These are phyloP conservation scores for Erysimum pusillum DNA, from an alignment of 441 rosid genomes.

Conservation along the genomic window DNA sequence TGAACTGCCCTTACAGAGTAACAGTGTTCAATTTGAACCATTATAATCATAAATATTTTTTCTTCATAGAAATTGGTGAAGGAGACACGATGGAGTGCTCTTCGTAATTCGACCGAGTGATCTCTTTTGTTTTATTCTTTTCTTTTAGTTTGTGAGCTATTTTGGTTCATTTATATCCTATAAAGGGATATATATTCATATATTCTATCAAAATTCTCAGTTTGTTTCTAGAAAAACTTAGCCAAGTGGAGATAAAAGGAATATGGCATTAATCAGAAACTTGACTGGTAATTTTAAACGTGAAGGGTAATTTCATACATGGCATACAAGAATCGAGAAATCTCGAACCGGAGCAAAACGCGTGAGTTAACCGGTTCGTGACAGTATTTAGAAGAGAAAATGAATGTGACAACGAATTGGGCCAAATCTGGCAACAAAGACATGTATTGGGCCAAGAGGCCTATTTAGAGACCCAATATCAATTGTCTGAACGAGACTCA, in stretches of 20 bases:
- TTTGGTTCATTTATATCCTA: not conserved
- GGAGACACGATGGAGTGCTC: conserved; percentile 16
- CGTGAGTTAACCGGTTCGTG: too few species aligned
- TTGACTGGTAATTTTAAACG: too few species aligned
- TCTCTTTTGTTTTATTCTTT: not conserved
- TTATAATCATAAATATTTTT: conserved; percentile 11
- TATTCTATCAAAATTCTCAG: too few species aligned
- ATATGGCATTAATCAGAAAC: too few species aligned
- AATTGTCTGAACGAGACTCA: conserved; percentile 18
- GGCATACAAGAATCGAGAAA: conserved; percentile 71
- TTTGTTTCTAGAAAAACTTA: too few species aligned
- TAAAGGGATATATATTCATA: not conserved
- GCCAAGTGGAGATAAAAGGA: too few species aligned
- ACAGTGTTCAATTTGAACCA: conserved; percentile 25
- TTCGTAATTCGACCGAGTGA: not conserved
- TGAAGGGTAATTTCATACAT: conserved; percentile 60
- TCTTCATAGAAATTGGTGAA: conserved; percentile 24
- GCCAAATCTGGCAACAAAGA: not conserved
- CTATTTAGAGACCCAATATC: conserved; percentile 34
- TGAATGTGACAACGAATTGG: conserved; percentile 14
- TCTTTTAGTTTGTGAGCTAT: not conserved
- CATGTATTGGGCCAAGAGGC: not conserved
- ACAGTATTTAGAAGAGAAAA: too few species aligned
- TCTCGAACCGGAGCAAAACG: conserved; percentile 66
- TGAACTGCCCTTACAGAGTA: conserved; percentile 23